Conservation (phyloP, 768 basidiomycete genomes). For the Sarcomyxa edulis region DNA sequence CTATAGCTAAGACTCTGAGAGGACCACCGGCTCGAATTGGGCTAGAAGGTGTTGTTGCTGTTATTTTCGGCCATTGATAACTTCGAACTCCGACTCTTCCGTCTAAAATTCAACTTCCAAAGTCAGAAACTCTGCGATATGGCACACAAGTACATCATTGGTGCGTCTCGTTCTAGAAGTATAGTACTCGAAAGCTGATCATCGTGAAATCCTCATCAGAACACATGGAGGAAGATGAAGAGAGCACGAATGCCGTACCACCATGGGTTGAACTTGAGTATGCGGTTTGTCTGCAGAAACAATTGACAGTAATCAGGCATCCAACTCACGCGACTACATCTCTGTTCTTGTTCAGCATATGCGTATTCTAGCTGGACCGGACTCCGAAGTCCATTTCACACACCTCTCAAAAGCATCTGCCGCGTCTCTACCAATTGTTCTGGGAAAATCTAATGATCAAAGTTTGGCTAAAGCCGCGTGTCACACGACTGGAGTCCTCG, state of each 20-base stretch:
- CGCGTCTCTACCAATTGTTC: constrained; percentile 39
- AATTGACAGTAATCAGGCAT: not conserved
- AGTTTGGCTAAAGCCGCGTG: constrained; percentile 35
- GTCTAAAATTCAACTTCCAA: too few relatives aligned
- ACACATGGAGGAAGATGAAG: constrained; percentile 95
- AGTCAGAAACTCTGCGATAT: too few relatives aligned
- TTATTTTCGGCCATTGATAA: too few relatives aligned
- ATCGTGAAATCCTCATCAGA: constrained; percentile 44
- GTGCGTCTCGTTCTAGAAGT: too few relatives aligned
- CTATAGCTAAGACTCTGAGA: too few relatives aligned
- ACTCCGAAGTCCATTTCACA: constrained; percentile 73
- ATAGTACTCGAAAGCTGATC: constrained; percentile 13
- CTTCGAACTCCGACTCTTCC: too few relatives aligned
- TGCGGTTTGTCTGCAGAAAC: constrained; percentile 38
- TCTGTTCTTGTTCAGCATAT: constrained; percentile 67
- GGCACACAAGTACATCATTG: too few relatives aligned
- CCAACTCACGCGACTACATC: not conserved
- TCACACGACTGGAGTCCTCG: constrained; percentile 47
- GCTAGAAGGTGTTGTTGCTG: too few relatives aligned
- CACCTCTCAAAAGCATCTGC: constrained; percentile 75
- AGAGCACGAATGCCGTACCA: constrained; percentile 61
- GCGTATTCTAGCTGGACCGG: constrained; percentile 66
- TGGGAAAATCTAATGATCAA: constrained; percentile 9
- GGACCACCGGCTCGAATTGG: too few relatives aligned
- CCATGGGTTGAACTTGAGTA: constrained; percentile 95